Conservation (phyloP, 768 basidiomycete genomes). For the Amanita pallidorosea region DNA sequence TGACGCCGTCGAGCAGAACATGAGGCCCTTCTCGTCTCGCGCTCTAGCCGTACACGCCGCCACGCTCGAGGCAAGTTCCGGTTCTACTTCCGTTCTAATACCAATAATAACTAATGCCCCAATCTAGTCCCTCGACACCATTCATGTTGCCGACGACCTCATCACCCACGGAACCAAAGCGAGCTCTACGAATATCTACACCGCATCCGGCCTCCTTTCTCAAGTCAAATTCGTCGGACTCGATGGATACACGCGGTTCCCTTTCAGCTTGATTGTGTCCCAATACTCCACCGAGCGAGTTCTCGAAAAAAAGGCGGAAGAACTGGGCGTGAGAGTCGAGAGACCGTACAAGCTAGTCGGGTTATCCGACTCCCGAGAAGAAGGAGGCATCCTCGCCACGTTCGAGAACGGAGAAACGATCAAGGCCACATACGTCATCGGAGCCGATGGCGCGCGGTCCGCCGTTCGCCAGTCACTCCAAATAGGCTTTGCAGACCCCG, state of each 20-base stretch:
- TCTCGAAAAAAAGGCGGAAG: slow-evolving; percentile 23
- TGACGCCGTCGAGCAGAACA: slow-evolving; percentile 23
- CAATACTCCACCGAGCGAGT: slow-evolving; percentile 33
- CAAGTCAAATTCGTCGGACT: slow-evolving; percentile 23
- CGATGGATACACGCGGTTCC: slow-evolving; percentile 28
- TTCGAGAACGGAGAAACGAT: slow-evolving; percentile 37
- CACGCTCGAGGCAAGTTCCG: slow-evolving; percentile 33
- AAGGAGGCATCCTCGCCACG: slow-evolving; percentile 25
- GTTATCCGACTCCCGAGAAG: slow-evolving; percentile 17
- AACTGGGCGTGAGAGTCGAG: slow-evolving; percentile 20
- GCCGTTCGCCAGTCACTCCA: slow-evolving; percentile 29
- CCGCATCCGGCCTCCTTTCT: slow-evolving; percentile 18
- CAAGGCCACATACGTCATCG: slow-evolving; percentile 34
- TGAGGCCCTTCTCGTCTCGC: slow-evolving; percentile 20
- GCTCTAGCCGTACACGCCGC: slow-evolving; percentile 39
- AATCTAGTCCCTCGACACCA: slow-evolving; percentile 31
- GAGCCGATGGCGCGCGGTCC: slow-evolving; percentile 41
- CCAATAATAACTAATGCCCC: not conserved
- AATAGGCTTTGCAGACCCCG: slow-evolving; percentile 35
- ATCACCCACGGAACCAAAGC: slow-evolving; percentile 25
- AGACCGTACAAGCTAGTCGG: slow-evolving; percentile 29
- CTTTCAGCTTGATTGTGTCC: slow-evolving; percentile 29
- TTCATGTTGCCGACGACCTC: slow-evolving; percentile 29
- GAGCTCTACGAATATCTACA: slow-evolving; percentile 14
- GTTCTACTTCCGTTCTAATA: not conserved